Evolutionary conservation across 1,284 basidiomycete species (phyloP).

Genomic region (Cutaneotrichosporon cyanovorans): DNA sequence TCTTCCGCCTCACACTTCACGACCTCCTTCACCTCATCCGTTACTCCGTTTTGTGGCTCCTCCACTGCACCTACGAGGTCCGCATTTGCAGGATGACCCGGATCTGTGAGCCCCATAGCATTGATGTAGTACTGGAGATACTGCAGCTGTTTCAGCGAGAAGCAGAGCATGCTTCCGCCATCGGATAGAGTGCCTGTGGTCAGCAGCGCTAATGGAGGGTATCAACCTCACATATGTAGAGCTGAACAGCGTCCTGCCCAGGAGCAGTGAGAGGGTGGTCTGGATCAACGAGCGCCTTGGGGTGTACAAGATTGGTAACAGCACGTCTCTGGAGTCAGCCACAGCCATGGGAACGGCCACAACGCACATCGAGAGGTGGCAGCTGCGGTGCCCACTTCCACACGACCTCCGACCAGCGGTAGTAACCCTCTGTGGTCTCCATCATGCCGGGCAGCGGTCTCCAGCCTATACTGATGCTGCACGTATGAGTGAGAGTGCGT

Average conservation of each 20-base stretch:
- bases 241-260: conserved; percentile 57
- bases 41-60: no score
- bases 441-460: conserved; percentile 1
- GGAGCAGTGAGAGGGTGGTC: conserved; percentile 64
- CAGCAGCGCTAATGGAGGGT: background rate
- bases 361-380: conserved; percentile 23
- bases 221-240: conserved; percentile 58
- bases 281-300: conserved; percentile 58
- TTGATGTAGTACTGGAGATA: conserved; percentile 78
- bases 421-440: conserved; percentile 31
- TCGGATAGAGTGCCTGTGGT: conserved; percentile 10
- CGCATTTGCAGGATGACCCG: conserved; percentile 13
- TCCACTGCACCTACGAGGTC: background rate
- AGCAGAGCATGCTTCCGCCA: conserved; percentile 55
- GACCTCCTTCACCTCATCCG: no score
- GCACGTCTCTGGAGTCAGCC: conserved; percentile 44
- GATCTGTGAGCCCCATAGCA: conserved; percentile 59
- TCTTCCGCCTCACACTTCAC: no score
- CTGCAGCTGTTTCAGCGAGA: conserved; percentile 73
- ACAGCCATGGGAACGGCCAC: no score
- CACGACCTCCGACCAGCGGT: conserved; percentile 32
- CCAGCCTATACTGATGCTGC: no score
- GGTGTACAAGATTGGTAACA: conserved; percentile 61
- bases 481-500: no score
- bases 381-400: conserved; percentile 29